Conservation (phyloP, 768 basidiomycete genomes). For the Agrocybe chaxingu region DNA sequence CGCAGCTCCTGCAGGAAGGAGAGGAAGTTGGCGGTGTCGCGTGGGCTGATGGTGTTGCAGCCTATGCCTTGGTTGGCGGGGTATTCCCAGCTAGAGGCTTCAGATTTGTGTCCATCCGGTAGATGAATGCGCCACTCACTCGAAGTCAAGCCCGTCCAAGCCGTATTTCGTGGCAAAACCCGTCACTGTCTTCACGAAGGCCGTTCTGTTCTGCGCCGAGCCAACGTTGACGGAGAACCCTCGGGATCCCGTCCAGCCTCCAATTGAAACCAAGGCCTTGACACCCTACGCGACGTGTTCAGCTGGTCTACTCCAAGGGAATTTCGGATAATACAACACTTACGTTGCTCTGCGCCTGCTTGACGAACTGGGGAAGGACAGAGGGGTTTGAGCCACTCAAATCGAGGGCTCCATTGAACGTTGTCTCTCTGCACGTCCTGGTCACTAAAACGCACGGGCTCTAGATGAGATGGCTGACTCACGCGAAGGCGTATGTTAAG, state of each 20-base stretch:
- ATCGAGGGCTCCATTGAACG: conserved; percentile 35
- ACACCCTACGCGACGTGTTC: conserved; percentile 40
- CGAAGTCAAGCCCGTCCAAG: conserved; percentile 58
- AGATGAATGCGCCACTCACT: conserved; percentile 28
- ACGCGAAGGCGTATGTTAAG: conserved; percentile 72
- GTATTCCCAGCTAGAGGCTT: conserved; percentile 75
- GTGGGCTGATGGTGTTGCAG: conserved; percentile 60
- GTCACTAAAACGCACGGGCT: conserved; percentile 1
- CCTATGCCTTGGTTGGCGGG: conserved; percentile 67
- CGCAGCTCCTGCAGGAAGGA: conserved; percentile 75
- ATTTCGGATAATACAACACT: conserved; percentile 4
- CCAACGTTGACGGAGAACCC: conserved; percentile 64
- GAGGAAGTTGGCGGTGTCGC: conserved; percentile 78
- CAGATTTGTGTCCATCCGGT: neutral
- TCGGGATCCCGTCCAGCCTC: conserved; percentile 67
- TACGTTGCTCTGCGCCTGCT: conserved; percentile 40
- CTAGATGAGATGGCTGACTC: conserved; percentile 24
- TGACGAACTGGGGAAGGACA: conserved; percentile 56
- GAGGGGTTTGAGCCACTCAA: conserved; percentile 43
- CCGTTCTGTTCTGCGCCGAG: conserved; percentile 54
- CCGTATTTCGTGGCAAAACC: conserved; percentile 49
- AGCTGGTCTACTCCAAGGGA: neutral
- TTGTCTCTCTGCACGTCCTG: neutral
- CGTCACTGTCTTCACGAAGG: conserved; percentile 59
- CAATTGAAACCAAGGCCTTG: conserved; percentile 56